Evolutionary conservation across 2,329 filamentous ascomycete genomes (phyloP).

Genomic region (Botrytis tulipae): DNA sequence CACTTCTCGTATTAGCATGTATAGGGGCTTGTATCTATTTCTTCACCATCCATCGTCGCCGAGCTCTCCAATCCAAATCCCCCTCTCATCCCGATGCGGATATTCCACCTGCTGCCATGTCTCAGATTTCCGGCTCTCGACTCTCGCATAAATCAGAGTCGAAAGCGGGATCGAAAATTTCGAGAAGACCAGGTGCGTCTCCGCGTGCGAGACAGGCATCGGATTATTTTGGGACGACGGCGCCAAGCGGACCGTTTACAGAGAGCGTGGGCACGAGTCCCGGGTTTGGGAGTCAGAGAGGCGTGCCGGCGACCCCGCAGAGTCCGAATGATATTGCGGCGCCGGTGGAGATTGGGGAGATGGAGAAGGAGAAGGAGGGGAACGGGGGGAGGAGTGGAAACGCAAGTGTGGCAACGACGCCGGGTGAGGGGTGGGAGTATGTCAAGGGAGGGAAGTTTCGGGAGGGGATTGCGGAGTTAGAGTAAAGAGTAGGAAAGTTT

Average conservation of each 20-base stretch:
- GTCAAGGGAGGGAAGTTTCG: not conserved
- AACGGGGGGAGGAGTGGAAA: conserved; percentile 36
- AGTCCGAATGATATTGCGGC: conserved; percentile 50
- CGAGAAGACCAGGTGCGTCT: conserved; percentile 2
- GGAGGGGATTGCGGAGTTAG: not conserved
- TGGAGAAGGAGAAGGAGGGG: not conserved
- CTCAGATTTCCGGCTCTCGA: conserved; percentile 23
- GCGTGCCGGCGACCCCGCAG: conserved; percentile 47
- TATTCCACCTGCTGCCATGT: conserved; percentile 24
- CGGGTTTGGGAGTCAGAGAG: conserved; percentile 26
- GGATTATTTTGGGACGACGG: conserved; percentile 38
- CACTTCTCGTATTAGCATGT: conserved; percentile 45
- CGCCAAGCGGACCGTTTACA: conserved; percentile 46
- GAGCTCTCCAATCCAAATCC: conserved; percentile 20
- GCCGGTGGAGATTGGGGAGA: conserved; percentile 53
- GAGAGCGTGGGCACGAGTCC: conserved; percentile 38
- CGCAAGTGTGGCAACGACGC: not conserved
- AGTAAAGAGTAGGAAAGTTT: not conserved
- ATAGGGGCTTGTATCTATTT: conserved; percentile 49
- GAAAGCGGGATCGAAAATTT: not conserved
- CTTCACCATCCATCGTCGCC: conserved; percentile 45
- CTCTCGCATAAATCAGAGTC: not conserved
- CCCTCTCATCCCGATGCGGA: conserved; percentile 6
- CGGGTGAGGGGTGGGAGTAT: not conserved
- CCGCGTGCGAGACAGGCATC: conserved; percentile 18